Percentiles rank a stretch among this genome's conserved stretches.
These are phyloP conservation scores for Neurospora intermedia DNA, from an alignment of 495 filamentous ascomycete genomes.

Conservation along the genomic window DNA sequence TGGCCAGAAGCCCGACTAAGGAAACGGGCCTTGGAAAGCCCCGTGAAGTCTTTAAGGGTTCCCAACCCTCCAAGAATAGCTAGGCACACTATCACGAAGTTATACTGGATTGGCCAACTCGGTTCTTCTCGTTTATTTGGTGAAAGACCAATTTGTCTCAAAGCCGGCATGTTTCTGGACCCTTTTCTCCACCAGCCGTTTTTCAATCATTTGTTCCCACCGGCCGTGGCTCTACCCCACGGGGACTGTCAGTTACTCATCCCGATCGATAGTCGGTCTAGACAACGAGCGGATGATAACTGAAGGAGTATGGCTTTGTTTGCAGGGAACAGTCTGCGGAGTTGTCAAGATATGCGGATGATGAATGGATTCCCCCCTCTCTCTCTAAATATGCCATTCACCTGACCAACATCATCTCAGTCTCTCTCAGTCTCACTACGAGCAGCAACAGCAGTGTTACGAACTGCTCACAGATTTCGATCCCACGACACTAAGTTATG, in stretches of 20 bases:
- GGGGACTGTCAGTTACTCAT: background rate
- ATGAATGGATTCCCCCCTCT: background rate
- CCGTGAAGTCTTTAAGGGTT: background rate
- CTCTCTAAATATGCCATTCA: too few relatives aligned
- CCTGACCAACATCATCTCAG: too few relatives aligned
- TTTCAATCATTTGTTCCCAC: background rate
- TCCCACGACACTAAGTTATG: too few relatives aligned
- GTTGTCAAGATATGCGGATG: background rate
- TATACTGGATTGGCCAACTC: background rate
- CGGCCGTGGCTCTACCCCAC: background rate
- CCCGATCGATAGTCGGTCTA: background rate
- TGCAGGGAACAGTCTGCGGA: background rate
- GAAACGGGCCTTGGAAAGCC: background rate
- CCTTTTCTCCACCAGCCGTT: background rate
- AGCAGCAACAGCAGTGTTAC: too few relatives aligned
- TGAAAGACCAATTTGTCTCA: background rate
- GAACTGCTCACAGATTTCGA: too few relatives aligned
- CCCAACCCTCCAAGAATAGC: background rate
- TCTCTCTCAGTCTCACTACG: too few relatives aligned
- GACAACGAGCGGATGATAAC: background rate
- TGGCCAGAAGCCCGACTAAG: background rate
- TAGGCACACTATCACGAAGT: background rate
- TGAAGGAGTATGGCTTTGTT: background rate
- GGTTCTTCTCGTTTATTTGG: background rate
- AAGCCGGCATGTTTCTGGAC: background rate